A percentile compares a stretch with the other conserved stretches of the same genome.
phyloP scores from a whole-genome alignment of 164 flowering plant genomes.

The Berberis vulgaris region DNA sequence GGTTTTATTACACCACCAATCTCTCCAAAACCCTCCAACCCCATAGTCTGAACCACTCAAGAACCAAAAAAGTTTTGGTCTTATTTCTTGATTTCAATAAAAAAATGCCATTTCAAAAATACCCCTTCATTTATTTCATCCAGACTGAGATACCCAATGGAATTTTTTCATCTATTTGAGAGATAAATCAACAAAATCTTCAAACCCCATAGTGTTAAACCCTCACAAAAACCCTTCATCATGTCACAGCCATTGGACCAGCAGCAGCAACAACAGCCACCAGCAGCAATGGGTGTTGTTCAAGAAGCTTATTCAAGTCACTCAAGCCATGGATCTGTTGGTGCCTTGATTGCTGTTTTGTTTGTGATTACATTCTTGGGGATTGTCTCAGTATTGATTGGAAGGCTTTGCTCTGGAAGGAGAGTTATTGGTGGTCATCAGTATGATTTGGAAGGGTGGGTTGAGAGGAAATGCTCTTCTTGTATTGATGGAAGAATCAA shows the following conservation, averaged over 20 bases:
- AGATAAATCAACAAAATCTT: neutral
- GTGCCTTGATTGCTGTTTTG: slow-evolving; percentile 69
- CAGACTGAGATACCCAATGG: too few species aligned
- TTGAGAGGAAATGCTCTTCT: slow-evolving; percentile 57
- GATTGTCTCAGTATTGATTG: slow-evolving; percentile 54
- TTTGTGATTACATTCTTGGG: slow-evolving; percentile 56
- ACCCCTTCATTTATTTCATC: too few species aligned
- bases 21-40: too few species aligned
- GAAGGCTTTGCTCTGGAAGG: slow-evolving; percentile 68
- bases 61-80: too few species aligned
- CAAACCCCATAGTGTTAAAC: neutral
- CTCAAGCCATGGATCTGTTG: slow-evolving; percentile 51
- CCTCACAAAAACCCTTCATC: neutral
- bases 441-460: slow-evolving; percentile 63
- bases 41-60: too few species aligned
- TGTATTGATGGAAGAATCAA: slow-evolving; percentile 58
- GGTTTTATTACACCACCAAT: too few species aligned
- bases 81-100: too few species aligned
- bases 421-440: slow-evolving; percentile 46
- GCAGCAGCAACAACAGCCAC: slow-evolving; percentile 9
- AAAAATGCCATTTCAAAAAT: too few species aligned
- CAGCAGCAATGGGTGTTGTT: slow-evolving; percentile 19
- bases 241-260: slow-evolving; percentile 17
- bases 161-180: neutral
- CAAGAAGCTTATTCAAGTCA: slow-evolving; percentile 31